Evolutionary conservation across 2,329 filamentous ascomycete species (phyloP), one percentile per base, ranked within the genome.

Genomic region (Kalmusia sp.): DNA sequence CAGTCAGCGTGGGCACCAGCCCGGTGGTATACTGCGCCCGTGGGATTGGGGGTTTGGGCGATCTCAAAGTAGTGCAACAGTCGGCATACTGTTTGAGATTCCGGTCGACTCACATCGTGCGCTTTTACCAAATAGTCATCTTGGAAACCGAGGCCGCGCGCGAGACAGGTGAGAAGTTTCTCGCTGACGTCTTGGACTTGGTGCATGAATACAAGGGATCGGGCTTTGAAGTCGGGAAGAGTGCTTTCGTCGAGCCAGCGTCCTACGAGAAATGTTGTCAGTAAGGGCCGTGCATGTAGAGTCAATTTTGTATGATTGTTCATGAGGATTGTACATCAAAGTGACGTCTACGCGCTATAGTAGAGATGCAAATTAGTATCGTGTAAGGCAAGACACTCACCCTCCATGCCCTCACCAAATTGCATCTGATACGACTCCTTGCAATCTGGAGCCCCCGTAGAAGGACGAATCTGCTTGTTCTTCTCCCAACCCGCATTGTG

Each of bases 391-490:
- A 38, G 5, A 22, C 15, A 49, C 53, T 75, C 71, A 38, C 76
- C 78, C 11, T 77, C 67, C 78, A 84, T 82, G 51, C 78, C 79
- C 44, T 75, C 73, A n/a, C 84, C 83, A 56, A 84, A 86, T 63
- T 87, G 84, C 68, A 87, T 74, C 66, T 87, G 84, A 63, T 87
- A 85, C 9, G 80, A 84, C 68, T 87, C 85, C 61, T 87, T 87
- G 44, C 77, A 79, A 67, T 88, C 85, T 1, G 81, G 76, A 1
- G 76, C 74, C 9, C 85, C 84, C 0, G 85, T 87, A 3, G 82
- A 85, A 1, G 84, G 84, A 11, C 84, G 79, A 37, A 87, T 72
- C 61, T 87, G 84, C 6, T 79, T 76, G 55, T 78, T 80, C 67
- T 83, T 83, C 73, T 87, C 84, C 84, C 84, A 87, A 6, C 85